phyloP scores from a whole-genome alignment of 1,284 basidiomycete genomes.

The Pterulicium gracile region DNA sequence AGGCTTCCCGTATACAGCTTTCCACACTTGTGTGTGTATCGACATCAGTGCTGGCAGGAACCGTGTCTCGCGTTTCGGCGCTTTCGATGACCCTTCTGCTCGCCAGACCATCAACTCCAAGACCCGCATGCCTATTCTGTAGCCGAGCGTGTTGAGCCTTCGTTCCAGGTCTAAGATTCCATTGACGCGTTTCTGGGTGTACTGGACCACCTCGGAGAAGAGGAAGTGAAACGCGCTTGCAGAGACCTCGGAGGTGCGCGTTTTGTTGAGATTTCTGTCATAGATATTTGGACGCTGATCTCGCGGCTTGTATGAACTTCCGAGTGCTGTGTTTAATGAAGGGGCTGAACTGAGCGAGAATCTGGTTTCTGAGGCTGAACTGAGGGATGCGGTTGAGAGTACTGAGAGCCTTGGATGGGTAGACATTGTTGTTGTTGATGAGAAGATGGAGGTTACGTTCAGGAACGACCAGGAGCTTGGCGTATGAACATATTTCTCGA shows the following conservation, averaged over 20 bases:
- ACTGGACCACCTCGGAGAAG: conserved; percentile 87
- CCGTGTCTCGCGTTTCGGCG: conserved; percentile 81
- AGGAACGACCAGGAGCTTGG: too few relatives aligned
- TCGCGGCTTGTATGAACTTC: conserved; percentile 21
- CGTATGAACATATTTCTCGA: too few relatives aligned
- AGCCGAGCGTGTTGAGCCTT: conserved; percentile 83
- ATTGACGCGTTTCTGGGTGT: conserved; percentile 89
- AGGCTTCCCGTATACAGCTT: conserved; percentile 84
- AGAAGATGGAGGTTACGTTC: too few relatives aligned
- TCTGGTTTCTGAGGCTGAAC: conserved; percentile 52
- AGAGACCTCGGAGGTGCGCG: conserved; percentile 71
- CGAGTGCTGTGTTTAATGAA: conserved; percentile 32
- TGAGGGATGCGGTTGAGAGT: conserved; percentile 52
- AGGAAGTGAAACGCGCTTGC: conserved; percentile 79
- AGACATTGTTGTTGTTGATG: too few relatives aligned
- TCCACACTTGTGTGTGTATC: conserved; percentile 91
- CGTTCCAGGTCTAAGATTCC: conserved; percentile 94
- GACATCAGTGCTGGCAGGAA: conserved; percentile 85
- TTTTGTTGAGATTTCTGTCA: conserved; percentile 79
- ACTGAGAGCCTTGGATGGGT: conserved; percentile 61
- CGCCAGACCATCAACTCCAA: conserved; percentile 73
- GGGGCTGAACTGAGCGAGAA: conserved; percentile 57
- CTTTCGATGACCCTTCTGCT: conserved; percentile 58
- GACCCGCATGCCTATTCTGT: conserved; percentile 78
- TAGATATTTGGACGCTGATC: conserved; percentile 61